phyloP scores from a whole-genome alignment of 2,329 filamentous ascomycete species.

The Scleromitrula shiraiana region DNA sequence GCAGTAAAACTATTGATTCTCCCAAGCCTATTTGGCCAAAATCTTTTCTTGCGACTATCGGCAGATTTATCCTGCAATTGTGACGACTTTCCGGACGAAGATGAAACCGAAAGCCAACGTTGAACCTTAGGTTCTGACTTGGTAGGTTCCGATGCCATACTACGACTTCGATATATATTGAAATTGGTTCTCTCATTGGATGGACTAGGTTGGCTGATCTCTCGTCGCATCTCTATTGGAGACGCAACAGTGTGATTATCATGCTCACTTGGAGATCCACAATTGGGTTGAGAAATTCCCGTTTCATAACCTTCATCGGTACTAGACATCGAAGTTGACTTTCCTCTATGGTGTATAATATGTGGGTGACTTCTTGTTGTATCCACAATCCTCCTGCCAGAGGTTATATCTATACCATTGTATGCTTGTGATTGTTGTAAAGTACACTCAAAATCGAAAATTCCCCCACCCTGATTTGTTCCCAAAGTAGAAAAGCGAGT shows the following conservation, averaged over 20 bases:
- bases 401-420: neutral
- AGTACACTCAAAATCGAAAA: constrained; percentile 1
- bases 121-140: constrained; percentile 3
- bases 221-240: too few species aligned
- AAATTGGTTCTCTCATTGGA: neutral
- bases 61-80: neutral
- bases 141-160: neutral
- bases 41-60: neutral
- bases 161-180: constrained; percentile 1
- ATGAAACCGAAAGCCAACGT: neutral
- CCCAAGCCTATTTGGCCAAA: neutral
- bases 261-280: neutral
- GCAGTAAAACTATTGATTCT: neutral
- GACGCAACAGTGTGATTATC: neutral
- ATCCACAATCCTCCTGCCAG: neutral
- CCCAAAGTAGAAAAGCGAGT: neutral
- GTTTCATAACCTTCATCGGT: constrained; percentile 1
- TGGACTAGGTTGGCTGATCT: too few species aligned
- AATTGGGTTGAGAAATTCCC: neutral
- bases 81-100: constrained; percentile 3
- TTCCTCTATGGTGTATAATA: neutral
- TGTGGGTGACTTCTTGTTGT: neutral
- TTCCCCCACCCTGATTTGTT: neutral
- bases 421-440: neutral
- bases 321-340: neutral